Percentiles rank a stretch among this genome's conserved stretches.
phyloP scores from a whole-genome alignment of 805 yeast genomes.

The Teunomyces panamensis region DNA sequence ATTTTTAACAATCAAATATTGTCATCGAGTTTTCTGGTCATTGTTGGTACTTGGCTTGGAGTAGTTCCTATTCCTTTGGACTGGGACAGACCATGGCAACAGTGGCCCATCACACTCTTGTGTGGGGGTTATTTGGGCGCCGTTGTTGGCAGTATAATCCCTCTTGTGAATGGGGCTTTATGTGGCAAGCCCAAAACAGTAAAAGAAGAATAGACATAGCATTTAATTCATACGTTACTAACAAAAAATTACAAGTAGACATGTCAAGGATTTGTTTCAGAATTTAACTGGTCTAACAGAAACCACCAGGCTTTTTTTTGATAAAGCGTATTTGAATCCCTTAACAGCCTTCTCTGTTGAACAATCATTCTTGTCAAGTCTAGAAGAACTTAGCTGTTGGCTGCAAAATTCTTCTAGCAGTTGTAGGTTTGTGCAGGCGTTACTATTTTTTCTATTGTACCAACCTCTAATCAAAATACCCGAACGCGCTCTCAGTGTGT shows the following conservation, averaged over 20 bases:
- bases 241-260: neutral
- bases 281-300: neutral
- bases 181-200: neutral
- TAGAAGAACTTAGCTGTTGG: neutral
- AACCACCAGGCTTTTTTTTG: neutral
- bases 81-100: conserved; percentile 98
- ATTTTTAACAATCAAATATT: conserved; percentile 27
- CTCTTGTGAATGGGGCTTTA: neutral
- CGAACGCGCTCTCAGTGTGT: neutral
- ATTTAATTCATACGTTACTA: neutral
- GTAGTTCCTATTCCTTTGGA: conserved; percentile 92
- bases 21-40: conserved; percentile 21
- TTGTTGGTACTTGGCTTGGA: conserved; percentile 85
- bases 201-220: neutral
- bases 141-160: conserved; percentile 49
- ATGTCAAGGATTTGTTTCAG: neutral
- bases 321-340: too few species aligned
- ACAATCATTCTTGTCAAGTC: too few species aligned
- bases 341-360: too few species aligned
- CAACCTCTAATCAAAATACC: neutral
- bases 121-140: conserved; percentile 78
- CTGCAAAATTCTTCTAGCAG: neutral
- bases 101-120: conserved; percentile 87
- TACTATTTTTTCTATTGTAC: too few species aligned
- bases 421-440: too few species aligned